phyloP scores from a whole-genome alignment of 2,329 filamentous ascomycete genomes.

The Pseudocercospora pini-densiflorae region DNA sequence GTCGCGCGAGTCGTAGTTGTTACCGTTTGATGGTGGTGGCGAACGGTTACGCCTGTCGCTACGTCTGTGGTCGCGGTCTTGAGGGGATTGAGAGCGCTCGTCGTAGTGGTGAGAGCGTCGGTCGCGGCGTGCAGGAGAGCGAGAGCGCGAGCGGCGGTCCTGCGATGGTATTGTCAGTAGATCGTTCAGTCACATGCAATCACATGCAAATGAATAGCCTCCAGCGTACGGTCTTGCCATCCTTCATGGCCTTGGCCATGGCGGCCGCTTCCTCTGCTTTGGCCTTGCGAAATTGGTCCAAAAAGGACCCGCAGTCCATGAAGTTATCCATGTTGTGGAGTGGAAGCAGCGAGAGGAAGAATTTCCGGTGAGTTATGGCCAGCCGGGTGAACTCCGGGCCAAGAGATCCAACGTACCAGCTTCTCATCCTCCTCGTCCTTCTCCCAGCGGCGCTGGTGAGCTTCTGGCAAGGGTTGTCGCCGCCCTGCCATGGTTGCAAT shows the following conservation, averaged over 20 bases:
- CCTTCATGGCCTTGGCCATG: not conserved
- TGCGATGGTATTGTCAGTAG: slow-evolving; percentile 9
- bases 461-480: not conserved
- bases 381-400: not conserved
- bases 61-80: slow-evolving; percentile 40
- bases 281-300: not conserved
- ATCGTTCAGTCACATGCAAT: not conserved
- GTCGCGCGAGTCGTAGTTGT: slow-evolving; percentile 58
- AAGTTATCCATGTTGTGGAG: not conserved
- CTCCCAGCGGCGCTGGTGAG: not conserved
- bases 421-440: not conserved
- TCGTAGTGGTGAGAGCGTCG: slow-evolving; percentile 19
- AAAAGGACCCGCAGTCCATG: not conserved
- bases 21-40: slow-evolving; percentile 82
- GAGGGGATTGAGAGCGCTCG: slow-evolving; percentile 32
- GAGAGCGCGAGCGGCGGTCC: slow-evolving; percentile 15
- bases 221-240: not conserved
- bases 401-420: not conserved
- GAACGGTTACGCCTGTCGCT: slow-evolving; percentile 58
- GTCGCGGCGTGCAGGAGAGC: slow-evolving; percentile 18
- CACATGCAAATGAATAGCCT: slow-evolving; percentile 4
- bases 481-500: not conserved
- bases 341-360: not conserved
- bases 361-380: not conserved
- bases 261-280: not conserved